Evolutionary conservation across 805 yeast genomes (phyloP).

Genomic region (Tetrapisispora fleetii): DNA sequence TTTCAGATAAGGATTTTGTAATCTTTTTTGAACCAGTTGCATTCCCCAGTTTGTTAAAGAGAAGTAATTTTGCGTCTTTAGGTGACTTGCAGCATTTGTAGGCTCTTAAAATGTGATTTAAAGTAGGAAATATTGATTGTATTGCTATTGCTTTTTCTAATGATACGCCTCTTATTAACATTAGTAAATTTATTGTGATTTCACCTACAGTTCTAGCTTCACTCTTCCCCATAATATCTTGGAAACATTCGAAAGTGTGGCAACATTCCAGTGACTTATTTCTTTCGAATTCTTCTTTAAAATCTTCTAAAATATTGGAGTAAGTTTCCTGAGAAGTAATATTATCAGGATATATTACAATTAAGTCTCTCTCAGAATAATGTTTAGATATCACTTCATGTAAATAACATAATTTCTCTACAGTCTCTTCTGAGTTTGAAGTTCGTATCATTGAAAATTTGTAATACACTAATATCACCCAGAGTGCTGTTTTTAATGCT

Average conservation of each 20-base stretch:
- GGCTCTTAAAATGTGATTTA: conserved; percentile 38
- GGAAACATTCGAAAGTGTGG: conserved; percentile 47
- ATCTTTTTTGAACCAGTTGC: conserved; percentile 29
- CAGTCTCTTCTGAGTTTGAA: conserved; percentile 64
- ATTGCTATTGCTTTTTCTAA: conserved; percentile 76
- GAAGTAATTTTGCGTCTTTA: conserved; percentile 20
- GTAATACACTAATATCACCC: conserved; percentile 56
- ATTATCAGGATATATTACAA: conserved; percentile 44
- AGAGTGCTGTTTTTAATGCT: conserved; percentile 66
- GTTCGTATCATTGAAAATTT: conserved; percentile 62
- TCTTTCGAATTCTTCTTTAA: conserved; percentile 37
- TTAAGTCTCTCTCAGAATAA: conserved; percentile 34
- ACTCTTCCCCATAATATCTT: conserved; percentile 59
- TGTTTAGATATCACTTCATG: conserved; percentile 40
- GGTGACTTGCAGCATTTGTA: conserved; percentile 20
- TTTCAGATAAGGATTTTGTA: conserved; percentile 26
- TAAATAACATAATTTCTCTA: conserved; percentile 33
- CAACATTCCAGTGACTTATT: conserved; percentile 30
- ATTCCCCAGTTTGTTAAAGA: conserved; percentile 20
- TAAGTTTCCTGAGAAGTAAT: conserved; percentile 45
- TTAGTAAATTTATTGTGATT: conserved; percentile 61
- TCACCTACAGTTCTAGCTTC: conserved; percentile 65
- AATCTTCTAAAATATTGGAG: conserved; percentile 31
- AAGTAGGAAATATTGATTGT: conserved; percentile 64
- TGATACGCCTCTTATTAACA: conserved; percentile 73